A percentile compares a stretch with the other conserved stretches of the same genome.
phyloP scores from a whole-genome alignment of 2,329 filamentous ascomycete species.

The Canariomyces notabilis region DNA sequence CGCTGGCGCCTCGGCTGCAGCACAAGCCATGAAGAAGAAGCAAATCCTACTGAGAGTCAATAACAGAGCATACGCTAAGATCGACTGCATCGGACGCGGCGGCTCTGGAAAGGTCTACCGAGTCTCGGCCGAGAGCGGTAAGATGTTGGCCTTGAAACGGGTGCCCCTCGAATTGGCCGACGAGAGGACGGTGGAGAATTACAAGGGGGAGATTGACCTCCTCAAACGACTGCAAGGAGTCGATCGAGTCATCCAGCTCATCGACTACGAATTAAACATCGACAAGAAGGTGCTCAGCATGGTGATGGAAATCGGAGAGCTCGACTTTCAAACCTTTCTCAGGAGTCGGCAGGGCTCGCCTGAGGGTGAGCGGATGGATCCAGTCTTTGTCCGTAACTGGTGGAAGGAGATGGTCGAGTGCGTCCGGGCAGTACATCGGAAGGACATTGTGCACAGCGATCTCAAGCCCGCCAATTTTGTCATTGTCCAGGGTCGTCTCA shows the following conservation, averaged over 20 bases:
- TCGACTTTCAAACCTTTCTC: slow-evolving; percentile 84
- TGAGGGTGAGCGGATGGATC: slow-evolving; percentile 72
- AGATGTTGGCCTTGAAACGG: slow-evolving; percentile 88
- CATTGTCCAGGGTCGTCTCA: slow-evolving; percentile 80
- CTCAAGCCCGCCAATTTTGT: slow-evolving; percentile 97
- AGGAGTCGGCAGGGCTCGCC: slow-evolving; percentile 61
- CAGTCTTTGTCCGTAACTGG: slow-evolving; percentile 91
- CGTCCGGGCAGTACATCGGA: slow-evolving; percentile 78
- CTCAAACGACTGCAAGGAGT: slow-evolving; percentile 76
- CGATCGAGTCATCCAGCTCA: slow-evolving; percentile 83
- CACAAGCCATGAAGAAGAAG: slow-evolving; percentile 63
- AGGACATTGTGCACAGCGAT: slow-evolving; percentile 94
- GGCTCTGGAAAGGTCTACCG: slow-evolving; percentile 93
- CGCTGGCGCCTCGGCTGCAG: slow-evolving; percentile 72
- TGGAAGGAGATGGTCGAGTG: slow-evolving; percentile 99
- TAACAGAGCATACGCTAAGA: slow-evolving; percentile 80
- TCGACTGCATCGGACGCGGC: slow-evolving; percentile 86
- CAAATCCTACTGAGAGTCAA: slow-evolving; percentile 84
- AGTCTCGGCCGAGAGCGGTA: slow-evolving; percentile 94
- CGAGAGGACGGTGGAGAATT: slow-evolving; percentile 75
- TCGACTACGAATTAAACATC: slow-evolving; percentile 89
- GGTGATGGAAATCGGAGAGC: slow-evolving; percentile 96
- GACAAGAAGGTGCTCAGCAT: slow-evolving; percentile 85
- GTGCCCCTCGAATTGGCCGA: slow-evolving; percentile 90
- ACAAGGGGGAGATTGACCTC: slow-evolving; percentile 92